Percentiles rank a stretch among this genome's conserved stretches.
phyloP scores from a whole-genome alignment of 352 stramenopile genomes.

The Halophytophthora batemanensis region DNA sequence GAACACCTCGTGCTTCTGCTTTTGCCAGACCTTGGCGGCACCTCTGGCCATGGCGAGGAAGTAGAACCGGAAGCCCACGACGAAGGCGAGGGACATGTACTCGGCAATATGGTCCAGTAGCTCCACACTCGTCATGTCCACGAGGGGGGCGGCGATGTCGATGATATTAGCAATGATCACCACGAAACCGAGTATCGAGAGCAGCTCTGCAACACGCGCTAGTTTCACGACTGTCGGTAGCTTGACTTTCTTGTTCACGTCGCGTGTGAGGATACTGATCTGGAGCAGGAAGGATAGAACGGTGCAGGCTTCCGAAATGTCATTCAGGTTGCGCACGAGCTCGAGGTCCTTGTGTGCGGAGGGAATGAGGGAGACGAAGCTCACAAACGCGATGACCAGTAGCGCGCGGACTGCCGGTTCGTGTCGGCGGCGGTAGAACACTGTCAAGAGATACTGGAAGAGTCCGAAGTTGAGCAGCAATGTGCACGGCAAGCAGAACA shows the following conservation, averaged over 20 bases:
- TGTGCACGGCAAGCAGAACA: constrained; percentile 9
- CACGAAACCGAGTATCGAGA: constrained; percentile 11
- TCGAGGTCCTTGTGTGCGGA: constrained; percentile 7
- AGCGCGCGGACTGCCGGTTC: constrained; percentile 3
- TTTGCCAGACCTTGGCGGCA: constrained; percentile 1
- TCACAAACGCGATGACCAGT: constrained; percentile 5
- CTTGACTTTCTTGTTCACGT: constrained; percentile 8
- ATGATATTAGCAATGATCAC: constrained; percentile 11
- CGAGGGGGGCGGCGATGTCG: not conserved
- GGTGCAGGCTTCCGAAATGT: constrained; percentile 9
- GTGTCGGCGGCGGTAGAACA: constrained; percentile 6
- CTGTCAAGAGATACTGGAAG: constrained; percentile 15
- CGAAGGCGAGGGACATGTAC: constrained; percentile 2
- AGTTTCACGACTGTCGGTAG: constrained; percentile 17
- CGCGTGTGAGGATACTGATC: constrained; percentile 1
- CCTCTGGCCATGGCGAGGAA: constrained; percentile 8
- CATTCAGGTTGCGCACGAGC: constrained; percentile 8
- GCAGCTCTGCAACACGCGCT: constrained; percentile 4
- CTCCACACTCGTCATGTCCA: constrained; percentile 7
- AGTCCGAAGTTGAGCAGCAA: constrained; percentile 15
- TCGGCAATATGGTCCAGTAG: constrained; percentile 4
- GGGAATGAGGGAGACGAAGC: constrained; percentile 17
- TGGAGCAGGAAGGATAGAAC: constrained; percentile 17
- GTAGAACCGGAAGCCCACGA: constrained; percentile 16
- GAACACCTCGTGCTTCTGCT: no score